A percentile compares a stretch with the other conserved stretches of the same genome.
Evolutionary conservation across 306 rosid species (phyloP).

Genomic region (Dalbergia cultrata): DNA sequence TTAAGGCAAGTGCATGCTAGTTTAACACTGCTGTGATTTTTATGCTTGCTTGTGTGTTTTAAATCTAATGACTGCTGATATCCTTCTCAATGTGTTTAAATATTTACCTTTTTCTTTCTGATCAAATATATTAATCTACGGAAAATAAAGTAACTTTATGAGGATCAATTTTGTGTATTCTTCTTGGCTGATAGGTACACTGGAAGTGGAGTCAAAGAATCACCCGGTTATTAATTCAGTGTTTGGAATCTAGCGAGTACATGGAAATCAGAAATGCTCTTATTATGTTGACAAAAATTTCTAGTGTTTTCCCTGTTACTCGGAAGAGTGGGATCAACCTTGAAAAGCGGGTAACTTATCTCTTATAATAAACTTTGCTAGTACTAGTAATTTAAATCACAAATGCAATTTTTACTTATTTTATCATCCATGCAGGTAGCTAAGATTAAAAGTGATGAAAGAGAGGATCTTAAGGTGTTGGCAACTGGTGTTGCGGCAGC

Average conservation of each 20-base stretch:
- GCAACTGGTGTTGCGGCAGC: slow-evolving; percentile 98
- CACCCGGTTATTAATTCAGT: slow-evolving; percentile 85
- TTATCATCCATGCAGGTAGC: slow-evolving; percentile 67
- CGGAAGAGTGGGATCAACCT: slow-evolving; percentile 94
- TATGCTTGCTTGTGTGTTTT: slow-evolving; percentile 30
- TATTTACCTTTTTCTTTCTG: background rate
- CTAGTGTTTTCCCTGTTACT: slow-evolving; percentile 96
- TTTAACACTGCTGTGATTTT: slow-evolving; percentile 28
- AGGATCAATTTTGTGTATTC: slow-evolving; percentile 19
- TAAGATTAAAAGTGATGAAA: slow-evolving; percentile 95
- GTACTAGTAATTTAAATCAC: slow-evolving; percentile 25
- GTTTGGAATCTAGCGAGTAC: slow-evolving; percentile 95
- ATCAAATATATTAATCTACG: background rate
- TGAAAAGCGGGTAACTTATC: slow-evolving; percentile 82
- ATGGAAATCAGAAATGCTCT: slow-evolving; percentile 99
- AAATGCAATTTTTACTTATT: slow-evolving; percentile 11
- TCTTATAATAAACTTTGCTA: slow-evolving; percentile 4
- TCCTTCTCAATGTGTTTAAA: slow-evolving; percentile 12
- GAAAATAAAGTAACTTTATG: background rate
- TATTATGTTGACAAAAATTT: slow-evolving; percentile 89
- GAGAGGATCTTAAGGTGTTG: slow-evolving; percentile 98
- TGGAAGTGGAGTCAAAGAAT: slow-evolving; percentile 99
- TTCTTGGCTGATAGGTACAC: slow-evolving; percentile 73
- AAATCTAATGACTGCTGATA: slow-evolving; percentile 3
- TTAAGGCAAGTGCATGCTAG: slow-evolving; percentile 74